Conservation (phyloP, 2,329 filamentous ascomycete species). For the Colletotrichum eleusines region DNA sequence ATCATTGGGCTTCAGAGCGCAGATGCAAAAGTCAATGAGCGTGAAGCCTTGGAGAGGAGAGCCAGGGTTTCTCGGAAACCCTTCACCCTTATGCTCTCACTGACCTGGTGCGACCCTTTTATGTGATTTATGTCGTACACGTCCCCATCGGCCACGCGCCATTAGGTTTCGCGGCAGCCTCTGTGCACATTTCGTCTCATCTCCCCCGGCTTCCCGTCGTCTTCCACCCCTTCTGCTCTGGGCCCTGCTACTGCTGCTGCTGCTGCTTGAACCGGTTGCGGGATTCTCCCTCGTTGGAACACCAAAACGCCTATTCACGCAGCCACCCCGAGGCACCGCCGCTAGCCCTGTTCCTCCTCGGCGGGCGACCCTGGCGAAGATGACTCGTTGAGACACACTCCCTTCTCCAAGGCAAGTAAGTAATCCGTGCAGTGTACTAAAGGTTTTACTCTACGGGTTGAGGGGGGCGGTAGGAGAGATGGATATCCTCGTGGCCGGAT, state of each 20-base stretch:
- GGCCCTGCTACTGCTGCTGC: slow-evolving; percentile 4
- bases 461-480: neutral
- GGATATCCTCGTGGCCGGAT: neutral
- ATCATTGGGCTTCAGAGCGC: neutral
- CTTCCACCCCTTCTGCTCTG: slow-evolving; percentile 28
- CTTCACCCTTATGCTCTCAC: neutral
- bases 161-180: slow-evolving; percentile 32
- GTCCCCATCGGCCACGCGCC: slow-evolving; percentile 13
- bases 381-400: slow-evolving; percentile 11
- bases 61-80: neutral
- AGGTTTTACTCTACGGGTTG: neutral
- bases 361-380: slow-evolving; percentile 7
- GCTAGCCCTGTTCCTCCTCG: slow-evolving; percentile 6
- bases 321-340: slow-evolving; percentile 26
- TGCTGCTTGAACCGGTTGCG: slow-evolving; percentile 17
- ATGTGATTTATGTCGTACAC: neutral
- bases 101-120: slow-evolving; percentile 2
- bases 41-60: slow-evolving; percentile 5
- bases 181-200: slow-evolving; percentile 41
- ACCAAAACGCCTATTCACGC: slow-evolving; percentile 28
- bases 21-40: neutral
- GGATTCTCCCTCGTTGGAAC: neutral
- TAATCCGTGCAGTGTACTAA: neutral
- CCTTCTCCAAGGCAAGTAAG: neutral
- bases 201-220: slow-evolving; percentile 30